Base-by-base conservation (phyloP, 2,329 filamentous ascomycete species). In the Lecanicillium sp. region DNA sequence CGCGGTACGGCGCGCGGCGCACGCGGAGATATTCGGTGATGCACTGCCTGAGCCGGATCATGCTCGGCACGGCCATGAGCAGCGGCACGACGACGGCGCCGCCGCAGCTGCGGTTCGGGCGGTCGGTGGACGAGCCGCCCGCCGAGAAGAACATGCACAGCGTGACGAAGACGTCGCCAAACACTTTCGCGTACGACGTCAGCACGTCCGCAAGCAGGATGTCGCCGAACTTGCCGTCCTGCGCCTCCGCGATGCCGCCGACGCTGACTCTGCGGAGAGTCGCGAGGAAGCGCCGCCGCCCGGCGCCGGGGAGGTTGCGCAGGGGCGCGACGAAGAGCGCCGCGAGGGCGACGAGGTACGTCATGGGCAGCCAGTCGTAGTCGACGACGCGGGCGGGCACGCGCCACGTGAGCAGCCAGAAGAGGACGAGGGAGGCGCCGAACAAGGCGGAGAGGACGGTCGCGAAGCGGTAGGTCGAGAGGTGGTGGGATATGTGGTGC, bases 141-240 rank as follows among this genome's bases (percentile, higher is more conserved):
- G 76, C 68, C 1, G 79, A 78, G 60, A 95, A 79, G 66, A 95
- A 90, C 91, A 96, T 95, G 79, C 90, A 97, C 23, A 90, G 68
- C 40, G 83, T 83, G 48, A 97, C 86, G 63, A 90, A 96, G 11
- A 96, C 70, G 65, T 98, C 93, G 20, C 84, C 91, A 23, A 95
- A 74, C 24, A 96, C 86, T 66, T 94, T 95, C 52, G 91, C 85
- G 65, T 97, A 98, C 60, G 87, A 94, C 35, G 93, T 98, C 57
- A 97, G 70, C 48, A 90, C 91, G 75, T 98, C 93, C 27, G 93
- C 90, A 15, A 98, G 79, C 50, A 98, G 70, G 44, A 97, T 86
- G 62, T 98, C 93, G 48, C 89, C 91, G 60, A 97, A 97, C 62
- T 95, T 95, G 47, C 91, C 90, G 65, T 96, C 87, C 56, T 87